A percentile compares a stretch with the other conserved stretches of the same genome.
Evolutionary conservation across 768 basidiomycete genomes (phyloP).

Genomic region (Lactarius deliciosus): DNA sequence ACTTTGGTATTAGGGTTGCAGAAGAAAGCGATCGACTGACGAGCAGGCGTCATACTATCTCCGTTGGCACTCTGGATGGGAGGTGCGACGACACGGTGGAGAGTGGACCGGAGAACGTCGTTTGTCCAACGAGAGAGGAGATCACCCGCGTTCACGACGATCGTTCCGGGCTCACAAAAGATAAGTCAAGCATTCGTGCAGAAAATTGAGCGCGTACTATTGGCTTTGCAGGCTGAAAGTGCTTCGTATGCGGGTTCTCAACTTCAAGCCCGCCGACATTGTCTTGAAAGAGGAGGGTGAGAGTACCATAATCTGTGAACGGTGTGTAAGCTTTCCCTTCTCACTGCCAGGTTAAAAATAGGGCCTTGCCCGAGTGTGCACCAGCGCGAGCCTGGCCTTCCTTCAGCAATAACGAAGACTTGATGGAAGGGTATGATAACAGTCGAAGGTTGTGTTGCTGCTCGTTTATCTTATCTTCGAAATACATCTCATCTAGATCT

Average conservation of each 20-base stretch:
- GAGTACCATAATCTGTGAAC: conserved; percentile 68
- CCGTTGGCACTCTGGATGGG: conserved; percentile 48
- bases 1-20: conserved; percentile 77
- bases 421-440: conserved; percentile 79
- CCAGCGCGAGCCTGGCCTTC: conserved; percentile 80
- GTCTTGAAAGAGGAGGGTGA: conserved; percentile 82
- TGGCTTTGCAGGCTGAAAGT: conserved; percentile 70
- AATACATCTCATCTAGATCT: conserved; percentile 68
- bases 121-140: conserved; percentile 83
- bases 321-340: background rate
- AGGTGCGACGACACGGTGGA: conserved; percentile 82
- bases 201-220: conserved; percentile 50
- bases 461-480: conserved; percentile 71
- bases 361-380: conserved; percentile 64
- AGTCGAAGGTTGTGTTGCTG: conserved; percentile 81
- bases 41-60: conserved; percentile 57
- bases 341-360: background rate
- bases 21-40: conserved; percentile 86
- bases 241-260: conserved; percentile 72
- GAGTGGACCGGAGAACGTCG: conserved; percentile 72
- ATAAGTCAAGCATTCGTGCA: background rate
- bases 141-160: conserved; percentile 83
- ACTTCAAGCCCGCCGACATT: conserved; percentile 83
- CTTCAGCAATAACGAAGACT: conserved; percentile 50
- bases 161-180: conserved; percentile 63